A percentile compares a stretch with the other conserved stretches of the same genome.
Evolutionary conservation across 2,329 filamentous ascomycete species (phyloP).

Genomic region (Verticillium alfalfae): DNA sequence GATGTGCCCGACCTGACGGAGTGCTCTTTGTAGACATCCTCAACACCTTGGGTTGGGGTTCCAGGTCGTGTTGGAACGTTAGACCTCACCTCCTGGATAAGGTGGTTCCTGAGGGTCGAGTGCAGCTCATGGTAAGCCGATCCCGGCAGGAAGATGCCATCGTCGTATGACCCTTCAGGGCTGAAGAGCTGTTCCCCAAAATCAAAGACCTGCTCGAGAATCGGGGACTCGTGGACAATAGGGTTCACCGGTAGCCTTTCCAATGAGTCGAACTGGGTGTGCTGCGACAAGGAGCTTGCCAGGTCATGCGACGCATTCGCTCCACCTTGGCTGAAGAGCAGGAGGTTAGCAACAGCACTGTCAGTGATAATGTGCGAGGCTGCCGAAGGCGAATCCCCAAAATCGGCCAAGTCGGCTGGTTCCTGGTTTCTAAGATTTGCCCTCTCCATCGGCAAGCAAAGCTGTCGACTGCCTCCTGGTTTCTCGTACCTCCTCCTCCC

Average conservation of each 20-base stretch:
- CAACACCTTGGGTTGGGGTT: neutral
- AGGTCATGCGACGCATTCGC: neutral
- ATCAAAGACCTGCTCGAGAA: constrained; percentile 1
- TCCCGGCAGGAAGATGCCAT: constrained; percentile 40
- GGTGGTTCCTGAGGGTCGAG: constrained; percentile 35
- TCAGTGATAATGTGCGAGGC: constrained; percentile 21
- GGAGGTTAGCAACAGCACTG: constrained; percentile 26
- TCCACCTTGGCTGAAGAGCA: constrained; percentile 26
- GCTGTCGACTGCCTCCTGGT: neutral
- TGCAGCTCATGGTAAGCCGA: constrained; percentile 41
- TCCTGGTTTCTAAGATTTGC: constrained; percentile 1
- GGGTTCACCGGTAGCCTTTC: constrained; percentile 7
- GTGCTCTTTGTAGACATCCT: neutral
- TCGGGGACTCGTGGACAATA: constrained; percentile 4
- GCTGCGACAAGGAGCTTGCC: neutral
- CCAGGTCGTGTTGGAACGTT: constrained; percentile 24
- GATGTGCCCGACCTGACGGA: neutral
- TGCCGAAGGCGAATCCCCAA: constrained; percentile 12
- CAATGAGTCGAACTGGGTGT: neutral
- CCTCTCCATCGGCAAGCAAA: no score
- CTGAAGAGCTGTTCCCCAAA: constrained; percentile 21
- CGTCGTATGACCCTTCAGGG: constrained; percentile 24
- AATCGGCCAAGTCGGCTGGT: constrained; percentile 2
- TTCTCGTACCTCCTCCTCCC: neutral
- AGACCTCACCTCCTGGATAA: constrained; percentile 37